Evolutionary conservation across 805 yeast species (phyloP), one percentile per base, ranked within the genome.

Genomic region (Ogataea neopini): DNA sequence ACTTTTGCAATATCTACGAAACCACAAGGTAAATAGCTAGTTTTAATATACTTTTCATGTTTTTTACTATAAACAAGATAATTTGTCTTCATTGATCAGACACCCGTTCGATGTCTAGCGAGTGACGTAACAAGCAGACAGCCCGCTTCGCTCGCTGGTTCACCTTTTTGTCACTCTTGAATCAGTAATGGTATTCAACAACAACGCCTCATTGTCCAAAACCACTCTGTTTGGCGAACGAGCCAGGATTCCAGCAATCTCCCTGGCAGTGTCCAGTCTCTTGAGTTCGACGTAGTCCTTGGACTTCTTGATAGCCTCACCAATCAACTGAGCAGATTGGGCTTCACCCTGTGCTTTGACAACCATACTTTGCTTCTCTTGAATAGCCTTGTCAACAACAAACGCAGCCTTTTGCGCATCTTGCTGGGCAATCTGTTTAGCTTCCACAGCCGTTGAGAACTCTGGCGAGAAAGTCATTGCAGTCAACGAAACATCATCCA

Each of bases 341-440:
- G 99, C 99, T 73, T 94, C 99, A 81, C 99, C 99, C 68, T 89
- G 88, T 10, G 99, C 98, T 69, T 86, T 89, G 48, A 94, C 97
- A 54, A 94, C 96, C 74, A 89, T 77, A 66, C 95, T 96, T 71
- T 94, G 98, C 69, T 94, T 94, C 73, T 94, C 98, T 71, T 94
- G 99, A 60, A 88, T 83, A 7, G 99, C 99, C 67, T 90, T 88
- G 69, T 94, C 99, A 44, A 94, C 99, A 36, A 94, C 76, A 59
- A 91, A 94, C 0, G 98, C 97, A 7, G 99, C 98, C 69, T 96
- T 84, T 72, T 94, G 97, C 17, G 99, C 98, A 67, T 94, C 99
- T 75, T 94, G 99, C 70, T 94, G 99, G 23, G 99, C 98, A 70
- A 94, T 94, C 75, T 94, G 99, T 72, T 94, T 94, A 49, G 97